Evolutionary conservation across 176 grass and related monocot genomes (phyloP).

Genomic region (barley (Hordeum vulgare)): MorexV3_pseudomolecules_assembly NC_058518.1:108681629-108682128

Average conservation of each 20-base stretch:
- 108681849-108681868: neutral
- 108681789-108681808: neutral
- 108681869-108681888: neutral
- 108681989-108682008: slow-evolving; percentile 20
- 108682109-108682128: slow-evolving; percentile 5
- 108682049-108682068: neutral
- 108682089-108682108: neutral
- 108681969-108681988: neutral
- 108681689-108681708: slow-evolving; percentile 32
- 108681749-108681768: slow-evolving; percentile 9
- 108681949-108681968: neutral
- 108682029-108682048: neutral
- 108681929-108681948: neutral
- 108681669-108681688: slow-evolving; percentile 11
- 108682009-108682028: neutral
- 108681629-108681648: slow-evolving; percentile 34
- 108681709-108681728: slow-evolving; percentile 13
- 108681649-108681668: slow-evolving; percentile 52
- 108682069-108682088: neutral
- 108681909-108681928: neutral
- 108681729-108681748: slow-evolving; percentile 18
- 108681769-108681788: slow-evolving; percentile 15
- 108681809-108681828: neutral
- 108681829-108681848: neutral
- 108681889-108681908: neutral